These are phyloP conservation scores for Anthoceros angustus DNA, from an alignment of 225 moss, liverwort and hornwort genomes.

Conservation along the genomic window DNA sequence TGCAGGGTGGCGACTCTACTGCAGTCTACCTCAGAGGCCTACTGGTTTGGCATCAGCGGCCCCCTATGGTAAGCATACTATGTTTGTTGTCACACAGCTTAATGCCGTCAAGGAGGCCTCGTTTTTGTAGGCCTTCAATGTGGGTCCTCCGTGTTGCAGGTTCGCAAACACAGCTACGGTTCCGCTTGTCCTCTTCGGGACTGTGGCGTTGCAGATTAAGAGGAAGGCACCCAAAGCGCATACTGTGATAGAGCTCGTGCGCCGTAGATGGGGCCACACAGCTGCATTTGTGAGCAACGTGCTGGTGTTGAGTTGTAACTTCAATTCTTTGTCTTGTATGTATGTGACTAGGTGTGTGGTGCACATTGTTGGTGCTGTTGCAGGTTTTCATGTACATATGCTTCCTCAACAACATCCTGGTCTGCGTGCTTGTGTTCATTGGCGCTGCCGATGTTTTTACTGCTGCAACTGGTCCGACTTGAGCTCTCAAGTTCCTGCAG, in stretches of 20 bases:
- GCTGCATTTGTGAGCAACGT: conserved; percentile 11
- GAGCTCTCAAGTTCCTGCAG: too few species aligned
- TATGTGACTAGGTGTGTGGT: not conserved
- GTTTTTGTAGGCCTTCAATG: not conserved
- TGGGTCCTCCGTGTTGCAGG: conserved; percentile 2
- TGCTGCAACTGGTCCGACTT: conserved; percentile 12
- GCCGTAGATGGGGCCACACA: conserved; percentile 15
- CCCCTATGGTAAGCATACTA: conserved; percentile 11
- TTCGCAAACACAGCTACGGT: conserved; percentile 1
- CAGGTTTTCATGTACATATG: conserved; percentile 17
- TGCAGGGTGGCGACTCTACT: conserved; percentile 18
- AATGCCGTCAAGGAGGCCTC: too few species aligned
- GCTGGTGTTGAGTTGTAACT: too few species aligned
- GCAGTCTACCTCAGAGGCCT: conserved; percentile 9
- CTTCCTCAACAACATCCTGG: conserved; percentile 11
- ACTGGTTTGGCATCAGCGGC: conserved; percentile 15
- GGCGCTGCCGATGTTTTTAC: conserved; percentile 11
- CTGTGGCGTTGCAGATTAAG: conserved; percentile 18
- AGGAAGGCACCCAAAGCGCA: conserved; percentile 21
- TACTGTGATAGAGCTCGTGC: conserved; percentile 18
- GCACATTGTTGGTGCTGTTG: not conserved
- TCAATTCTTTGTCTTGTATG: too few species aligned
- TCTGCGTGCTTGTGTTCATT: conserved; percentile 7
- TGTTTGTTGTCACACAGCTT: not conserved
- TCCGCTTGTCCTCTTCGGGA: conserved; percentile 13